Evolutionary conservation across 2,329 filamentous ascomycete species (phyloP).

Genomic region (Ilyonectria mors-panacis): DNA sequence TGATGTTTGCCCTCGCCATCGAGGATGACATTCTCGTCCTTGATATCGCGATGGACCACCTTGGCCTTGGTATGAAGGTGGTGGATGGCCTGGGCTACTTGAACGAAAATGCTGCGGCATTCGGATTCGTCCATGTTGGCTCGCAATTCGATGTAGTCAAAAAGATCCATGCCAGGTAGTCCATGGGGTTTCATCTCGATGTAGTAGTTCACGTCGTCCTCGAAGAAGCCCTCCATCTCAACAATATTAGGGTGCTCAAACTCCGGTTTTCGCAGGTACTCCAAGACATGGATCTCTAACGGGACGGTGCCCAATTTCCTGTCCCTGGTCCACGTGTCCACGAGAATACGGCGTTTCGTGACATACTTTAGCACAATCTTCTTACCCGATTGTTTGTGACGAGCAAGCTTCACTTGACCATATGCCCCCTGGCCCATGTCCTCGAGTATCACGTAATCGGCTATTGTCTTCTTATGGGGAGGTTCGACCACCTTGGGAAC

Average conservation of each 20-base stretch:
- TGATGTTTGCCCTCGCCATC: constrained; percentile 96
- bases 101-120: constrained; percentile 93
- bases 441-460: constrained; percentile 92
- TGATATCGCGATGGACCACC: constrained; percentile 98
- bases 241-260: constrained; percentile 78
- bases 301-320: constrained; percentile 93
- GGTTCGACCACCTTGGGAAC: constrained; percentile 56
- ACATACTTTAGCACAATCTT: constrained; percentile 98
- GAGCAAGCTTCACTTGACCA: constrained; percentile 94
- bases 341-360: constrained; percentile 94
- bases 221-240: constrained; percentile 81
- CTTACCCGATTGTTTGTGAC: constrained; percentile 83
- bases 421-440: constrained; percentile 99
- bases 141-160: constrained; percentile 97
- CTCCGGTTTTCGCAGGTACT: constrained; percentile 86
- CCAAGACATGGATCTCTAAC: constrained; percentile 95
- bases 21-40: constrained; percentile 97
- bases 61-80: constrained; percentile 92
- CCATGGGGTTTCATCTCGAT: constrained; percentile 98
- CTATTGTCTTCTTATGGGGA: constrained; percentile 83
- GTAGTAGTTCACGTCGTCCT: constrained; percentile 94
- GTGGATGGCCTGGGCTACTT: constrained; percentile 90
- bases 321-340: constrained; percentile 98
- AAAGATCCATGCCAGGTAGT: constrained; percentile 96
- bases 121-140: constrained; percentile 97